phyloP scores from a whole-genome alignment of 768 basidiomycete genomes.

The Fibroporia radiculosa region DNA sequence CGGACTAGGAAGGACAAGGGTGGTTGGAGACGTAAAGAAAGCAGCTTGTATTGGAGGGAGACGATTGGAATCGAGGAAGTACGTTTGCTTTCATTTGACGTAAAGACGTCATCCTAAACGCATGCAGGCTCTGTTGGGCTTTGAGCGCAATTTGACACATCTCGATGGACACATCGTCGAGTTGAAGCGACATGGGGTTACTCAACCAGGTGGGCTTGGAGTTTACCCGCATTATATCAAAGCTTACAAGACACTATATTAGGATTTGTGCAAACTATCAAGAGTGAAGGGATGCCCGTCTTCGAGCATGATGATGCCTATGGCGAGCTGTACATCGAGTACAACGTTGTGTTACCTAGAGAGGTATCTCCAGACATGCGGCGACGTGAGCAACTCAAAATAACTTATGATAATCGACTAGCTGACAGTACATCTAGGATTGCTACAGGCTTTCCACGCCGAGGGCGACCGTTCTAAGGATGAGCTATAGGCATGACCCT shows the following conservation, averaged over 20 bases:
- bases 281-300: conserved; percentile 86
- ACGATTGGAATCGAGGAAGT: conserved; percentile 91
- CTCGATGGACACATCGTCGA: conserved; percentile 79
- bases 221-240: not conserved
- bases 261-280: conserved; percentile 82
- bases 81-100: conserved; percentile 11
- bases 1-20: conserved; percentile 71
- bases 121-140: conserved; percentile 90
- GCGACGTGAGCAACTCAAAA: conserved; percentile 42
- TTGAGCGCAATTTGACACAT: conserved; percentile 85
- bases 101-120: conserved; percentile 5
- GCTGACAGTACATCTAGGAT: no score
- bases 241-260: not conserved
- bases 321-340: conserved; percentile 90
- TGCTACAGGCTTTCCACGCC: no score
- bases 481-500: no score
- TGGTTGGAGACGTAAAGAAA: conserved; percentile 85
- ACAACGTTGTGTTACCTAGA: conserved; percentile 82
- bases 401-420: not conserved
- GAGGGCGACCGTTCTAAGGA: no score
- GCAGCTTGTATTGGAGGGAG: conserved; percentile 86
- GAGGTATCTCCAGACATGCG: conserved; percentile 60
- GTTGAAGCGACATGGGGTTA: conserved; percentile 69
- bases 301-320: conserved; percentile 42
- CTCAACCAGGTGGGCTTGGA: conserved; percentile 73